Base-by-base conservation (phyloP, 129 eudicot species). In the Helianthus tuberosus region DNA sequence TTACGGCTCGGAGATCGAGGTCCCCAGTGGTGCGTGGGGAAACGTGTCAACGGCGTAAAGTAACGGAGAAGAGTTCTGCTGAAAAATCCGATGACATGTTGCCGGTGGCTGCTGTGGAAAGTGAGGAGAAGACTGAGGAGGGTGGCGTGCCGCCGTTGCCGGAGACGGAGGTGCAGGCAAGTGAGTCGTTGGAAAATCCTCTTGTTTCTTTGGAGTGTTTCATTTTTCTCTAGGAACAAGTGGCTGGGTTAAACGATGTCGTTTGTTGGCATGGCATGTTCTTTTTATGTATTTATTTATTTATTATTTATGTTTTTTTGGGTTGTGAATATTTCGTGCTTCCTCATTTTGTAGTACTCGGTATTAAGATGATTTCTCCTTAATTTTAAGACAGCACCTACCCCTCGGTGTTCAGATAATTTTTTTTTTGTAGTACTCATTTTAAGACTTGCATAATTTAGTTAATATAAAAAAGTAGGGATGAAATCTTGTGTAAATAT, bases 181-280 rank as follows among this genome's bases (percentile, higher is more conserved):
- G 68, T 11, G 94, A 91, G 78, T 82, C 97, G 44, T 74, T 91
- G 27, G 97, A 91, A 64, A 88, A 91, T 41, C 96, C 97, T 72
- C 84, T 82, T 13, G 97, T 91, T 47, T 88, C 96, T 5, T 75
- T 90, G 4, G 96, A 90, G 75, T 90, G 96, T 77, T 90, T 90
- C 47, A 90, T 90, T 81, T 90, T 90, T 48, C 83, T 90, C 3
- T 89, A 82, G 75, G 38, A 17, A 12, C 36, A 57, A 23, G 35
- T 36, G 0, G 48, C 11, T 11, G 17, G 11, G 16, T 23, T 1
- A 61, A 57, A 32, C 46, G 46, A 11, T 11, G 41, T 58, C 64
- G 41, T 58, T 55, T 1, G 12, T 5, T 55, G 4, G 3, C 35
- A 7, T 55, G 4, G 3, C 35, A 7, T 58, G 39, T 29, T 25